Evolutionary conservation across 768 basidiomycete genomes (phyloP).

Genomic region (Termitomyces titanicus): DNA sequence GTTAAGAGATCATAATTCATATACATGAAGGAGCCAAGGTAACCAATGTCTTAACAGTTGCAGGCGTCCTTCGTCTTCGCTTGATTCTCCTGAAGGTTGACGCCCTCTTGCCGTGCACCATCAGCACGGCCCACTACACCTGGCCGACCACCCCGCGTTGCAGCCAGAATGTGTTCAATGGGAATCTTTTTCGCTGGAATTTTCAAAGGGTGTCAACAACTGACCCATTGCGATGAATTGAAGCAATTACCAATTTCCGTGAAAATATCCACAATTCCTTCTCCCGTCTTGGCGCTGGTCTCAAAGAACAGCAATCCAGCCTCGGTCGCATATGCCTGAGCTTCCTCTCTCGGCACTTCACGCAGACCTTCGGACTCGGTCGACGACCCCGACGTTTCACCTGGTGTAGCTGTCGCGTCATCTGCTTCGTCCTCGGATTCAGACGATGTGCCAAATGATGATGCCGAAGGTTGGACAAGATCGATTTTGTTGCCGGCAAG

Average conservation of each 20-base stretch:
- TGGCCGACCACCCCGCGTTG: constrained; percentile 69
- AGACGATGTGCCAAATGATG: constrained; percentile 46
- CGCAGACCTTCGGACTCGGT: constrained; percentile 70
- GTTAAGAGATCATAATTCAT: constrained; percentile 22
- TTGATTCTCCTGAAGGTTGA: constrained; percentile 68
- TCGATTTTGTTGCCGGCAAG: constrained; percentile 98
- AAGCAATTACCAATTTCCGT: constrained; percentile 86
- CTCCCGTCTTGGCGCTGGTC: constrained; percentile 95
- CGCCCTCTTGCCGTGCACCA: constrained; percentile 50
- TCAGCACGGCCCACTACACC: constrained; percentile 55
- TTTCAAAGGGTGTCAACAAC: not conserved
- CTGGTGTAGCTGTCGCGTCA: constrained; percentile 87
- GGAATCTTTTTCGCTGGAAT: constrained; percentile 55
- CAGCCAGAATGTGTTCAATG: constrained; percentile 92
- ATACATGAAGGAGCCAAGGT: constrained; percentile 17
- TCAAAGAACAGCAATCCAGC: constrained; percentile 96
- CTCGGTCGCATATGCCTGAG: constrained; percentile 93
- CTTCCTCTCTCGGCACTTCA: constrained; percentile 93
- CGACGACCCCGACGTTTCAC: constrained; percentile 54
- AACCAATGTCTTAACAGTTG: constrained; percentile 57
- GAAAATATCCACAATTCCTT: constrained; percentile 94
- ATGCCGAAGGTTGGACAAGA: constrained; percentile 67
- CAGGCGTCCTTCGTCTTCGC: constrained; percentile 72
- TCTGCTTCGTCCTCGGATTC: constrained; percentile 89
- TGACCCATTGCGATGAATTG: not conserved